These are phyloP conservation scores for Bromus sterilis DNA, from an alignment of 176 grass and related monocot species.

Conservation along the genomic window DNA sequence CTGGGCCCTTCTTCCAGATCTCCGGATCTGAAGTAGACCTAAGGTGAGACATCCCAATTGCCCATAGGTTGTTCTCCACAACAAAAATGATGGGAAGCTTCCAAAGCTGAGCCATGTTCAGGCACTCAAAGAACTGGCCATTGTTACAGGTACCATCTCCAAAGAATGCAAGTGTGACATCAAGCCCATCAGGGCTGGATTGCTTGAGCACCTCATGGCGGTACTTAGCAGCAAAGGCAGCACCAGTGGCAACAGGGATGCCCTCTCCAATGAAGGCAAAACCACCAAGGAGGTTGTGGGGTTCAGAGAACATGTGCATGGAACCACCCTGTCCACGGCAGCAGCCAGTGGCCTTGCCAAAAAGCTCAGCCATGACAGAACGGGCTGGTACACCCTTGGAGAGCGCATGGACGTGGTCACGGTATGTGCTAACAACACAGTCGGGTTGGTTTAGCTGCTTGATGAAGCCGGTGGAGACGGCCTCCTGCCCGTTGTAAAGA, in stretches of 20 bases:
- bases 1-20: conserved; percentile 88
- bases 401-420: conserved; percentile 86
- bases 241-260: conserved; percentile 88
- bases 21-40: conserved; percentile 81
- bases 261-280: conserved; percentile 96
- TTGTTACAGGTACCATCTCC: conserved; percentile 97
- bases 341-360: conserved; percentile 86
- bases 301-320: conserved; percentile 97
- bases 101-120: conserved; percentile 99
- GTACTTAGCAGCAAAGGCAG: conserved; percentile 90
- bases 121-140: conserved; percentile 95
- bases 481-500: conserved; percentile 97
- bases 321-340: conserved; percentile 95
- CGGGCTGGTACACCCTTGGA: conserved; percentile 81
- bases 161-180: conserved; percentile 88
- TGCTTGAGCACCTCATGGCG: conserved; percentile 93
- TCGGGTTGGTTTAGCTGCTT: conserved; percentile 73
- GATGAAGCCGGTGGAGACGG: conserved; percentile 94
- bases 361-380: conserved; percentile 87
- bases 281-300: conserved; percentile 84
- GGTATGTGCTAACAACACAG: conserved; percentile 87
- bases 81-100: conserved; percentile 97
- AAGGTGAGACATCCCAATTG: conserved; percentile 85
- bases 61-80: conserved; percentile 97
- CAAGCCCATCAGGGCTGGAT: conserved; percentile 70